phyloP scores from a whole-genome alignment of 169 alveolate species.

The Eimeria falciformis region DNA sequence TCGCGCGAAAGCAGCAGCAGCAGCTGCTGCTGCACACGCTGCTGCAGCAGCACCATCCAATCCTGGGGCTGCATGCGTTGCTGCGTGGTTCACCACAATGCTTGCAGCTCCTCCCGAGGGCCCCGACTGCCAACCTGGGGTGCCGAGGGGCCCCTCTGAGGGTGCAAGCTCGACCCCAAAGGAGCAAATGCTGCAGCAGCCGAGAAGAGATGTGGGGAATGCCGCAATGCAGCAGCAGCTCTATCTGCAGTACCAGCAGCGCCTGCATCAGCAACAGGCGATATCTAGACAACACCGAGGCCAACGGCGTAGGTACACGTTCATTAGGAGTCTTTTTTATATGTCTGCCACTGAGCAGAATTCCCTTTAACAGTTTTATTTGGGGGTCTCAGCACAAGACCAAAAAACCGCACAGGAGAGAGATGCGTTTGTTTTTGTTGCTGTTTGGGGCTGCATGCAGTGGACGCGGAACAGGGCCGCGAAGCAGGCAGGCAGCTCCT shows the following conservation, averaged over 20 bases:
- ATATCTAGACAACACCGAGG: background rate
- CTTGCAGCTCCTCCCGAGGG: conserved; percentile 7
- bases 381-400: background rate
- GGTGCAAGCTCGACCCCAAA: background rate
- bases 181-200: background rate
- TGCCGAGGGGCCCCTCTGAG: background rate
- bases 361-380: no score
- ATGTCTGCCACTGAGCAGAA: background rate
- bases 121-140: background rate
- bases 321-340: background rate
- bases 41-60: conserved; percentile 15
- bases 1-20: conserved; percentile 1
- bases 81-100: conserved; percentile 25
- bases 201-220: background rate
- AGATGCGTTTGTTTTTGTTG: background rate
- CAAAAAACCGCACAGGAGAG: background rate
- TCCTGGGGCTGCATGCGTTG: conserved; percentile 18
- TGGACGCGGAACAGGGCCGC: conserved; percentile 45
- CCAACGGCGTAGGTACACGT: background rate
- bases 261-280: conserved; percentile 23
- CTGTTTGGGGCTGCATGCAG: conserved; percentile 15
- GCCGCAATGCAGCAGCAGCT: background rate
- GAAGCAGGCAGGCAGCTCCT: conserved; percentile 30
- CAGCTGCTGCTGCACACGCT: conserved; percentile 1
- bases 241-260: conserved; percentile 14